phyloP scores from a whole-genome alignment of 2,329 filamentous ascomycete genomes.

The Calcarisporium arbuscula region DNA sequence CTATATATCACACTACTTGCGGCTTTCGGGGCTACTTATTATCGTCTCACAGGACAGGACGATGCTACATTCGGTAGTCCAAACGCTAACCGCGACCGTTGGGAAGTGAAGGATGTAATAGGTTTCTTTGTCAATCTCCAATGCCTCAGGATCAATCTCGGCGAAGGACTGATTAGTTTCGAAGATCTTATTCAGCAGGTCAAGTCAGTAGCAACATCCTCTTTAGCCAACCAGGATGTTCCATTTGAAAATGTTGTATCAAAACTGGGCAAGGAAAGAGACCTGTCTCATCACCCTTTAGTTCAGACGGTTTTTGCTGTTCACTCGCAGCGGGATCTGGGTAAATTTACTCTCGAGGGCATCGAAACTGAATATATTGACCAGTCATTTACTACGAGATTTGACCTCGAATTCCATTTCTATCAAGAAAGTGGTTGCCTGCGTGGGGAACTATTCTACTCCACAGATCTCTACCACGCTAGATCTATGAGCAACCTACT shows the following conservation, averaged over 20 bases:
- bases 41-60: neutral
- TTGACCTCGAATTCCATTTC: neutral
- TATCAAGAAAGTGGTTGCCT: neutral
- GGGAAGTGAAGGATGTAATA: constrained; percentile 12
- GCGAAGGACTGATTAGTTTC: neutral
- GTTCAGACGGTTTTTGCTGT: constrained; percentile 4
- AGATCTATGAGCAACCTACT: neutral
- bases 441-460: neutral
- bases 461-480: neutral
- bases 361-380: constrained; percentile 6
- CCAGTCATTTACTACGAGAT: neutral
- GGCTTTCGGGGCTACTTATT: neutral
- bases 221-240: constrained; percentile 5
- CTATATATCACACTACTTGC: neutral
- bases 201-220: neutral
- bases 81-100: constrained; percentile 1
- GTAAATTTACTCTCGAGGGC: neutral
- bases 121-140: constrained; percentile 18
- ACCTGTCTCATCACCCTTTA: neutral
- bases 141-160: constrained; percentile 12
- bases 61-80: neutral
- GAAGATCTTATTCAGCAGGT: neutral
- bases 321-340: neutral
- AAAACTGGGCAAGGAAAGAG: neutral
- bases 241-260: neutral